Evolutionary conservation across 2,329 filamentous ascomycete species (phyloP), one percentile per base, ranked within the genome.

Genomic region (Mycosphaerella sp.): DNA sequence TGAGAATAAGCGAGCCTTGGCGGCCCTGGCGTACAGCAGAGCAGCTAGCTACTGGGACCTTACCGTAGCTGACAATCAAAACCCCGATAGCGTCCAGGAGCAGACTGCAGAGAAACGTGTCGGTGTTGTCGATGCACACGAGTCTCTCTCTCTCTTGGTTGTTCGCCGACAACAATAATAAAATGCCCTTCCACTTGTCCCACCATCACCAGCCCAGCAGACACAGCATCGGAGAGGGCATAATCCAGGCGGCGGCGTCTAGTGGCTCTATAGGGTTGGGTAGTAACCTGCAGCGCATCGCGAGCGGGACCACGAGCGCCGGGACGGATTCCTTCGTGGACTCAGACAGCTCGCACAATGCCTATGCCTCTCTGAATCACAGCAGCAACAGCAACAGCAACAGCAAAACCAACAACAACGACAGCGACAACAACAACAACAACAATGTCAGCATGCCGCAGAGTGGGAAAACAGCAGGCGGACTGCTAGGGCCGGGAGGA

Each of bases 291-390:
- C 54, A 49, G 45, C 48, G 48, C 29, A 32, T 56, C 47, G 53
- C 53, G 36, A 72, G 29, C 68, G 70, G 69, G 47, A 72, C 70
- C 9, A 75, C 73, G 21, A 66, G 64, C 29, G 72, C 73, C 32
- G 73, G 72, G 49, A 74, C 72, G 23, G 75, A 77, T 61, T 69
- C 69, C 49, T 69, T 77, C 45, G 66, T 73, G 60, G 66, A 72
- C 45, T 42, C 50, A 41, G 48, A 45, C 39, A 45, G 44, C 41
- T 51, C 42, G 29, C 29, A 45, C 17, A 42, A 17, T 36, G 14
- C 46, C 31, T 49, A 45, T 36, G 26, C 26, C 4, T 12, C 34
- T 36, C n/a, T 31, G 12, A 29, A 29, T 29, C 14, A 44, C 40
- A 34, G 43, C 26, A 26, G 26, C 26, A 4, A 26, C 26, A 26